A percentile compares a stretch with the other conserved stretches of the same genome.
Evolutionary conservation across 2,329 filamentous ascomycete species (phyloP).

Genomic region (Aspergillus spinulosporus): DNA sequence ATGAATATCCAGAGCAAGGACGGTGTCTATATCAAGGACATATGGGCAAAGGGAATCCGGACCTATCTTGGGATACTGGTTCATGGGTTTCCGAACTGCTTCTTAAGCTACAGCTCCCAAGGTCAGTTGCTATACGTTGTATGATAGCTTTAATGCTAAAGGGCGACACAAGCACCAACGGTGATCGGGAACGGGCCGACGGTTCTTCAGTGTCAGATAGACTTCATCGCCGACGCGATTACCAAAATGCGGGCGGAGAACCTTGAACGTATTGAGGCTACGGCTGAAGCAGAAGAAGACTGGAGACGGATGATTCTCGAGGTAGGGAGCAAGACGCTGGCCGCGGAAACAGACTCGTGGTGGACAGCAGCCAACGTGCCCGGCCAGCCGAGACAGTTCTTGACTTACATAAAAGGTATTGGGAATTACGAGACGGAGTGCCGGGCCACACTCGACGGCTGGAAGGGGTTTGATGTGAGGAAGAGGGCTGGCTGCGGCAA

Average conservation of each 20-base stretch:
- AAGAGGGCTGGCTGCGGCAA: no score
- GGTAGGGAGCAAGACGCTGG: conserved; percentile 48
- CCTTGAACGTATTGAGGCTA: conserved; percentile 55
- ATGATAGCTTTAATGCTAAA: background rate
- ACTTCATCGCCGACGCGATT: conserved; percentile 58
- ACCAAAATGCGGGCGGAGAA: conserved; percentile 48
- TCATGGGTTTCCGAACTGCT: conserved; percentile 51
- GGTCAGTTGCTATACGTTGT: conserved; percentile 25
- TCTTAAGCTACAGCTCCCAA: conserved; percentile 57
- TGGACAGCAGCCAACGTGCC: conserved; percentile 28
- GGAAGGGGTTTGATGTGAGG: conserved; percentile 7
- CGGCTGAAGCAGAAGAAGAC: conserved; percentile 46
- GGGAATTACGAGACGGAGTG: conserved; percentile 5
- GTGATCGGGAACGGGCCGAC: conserved; percentile 58
- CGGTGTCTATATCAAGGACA: background rate
- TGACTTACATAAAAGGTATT: conserved; percentile 13
- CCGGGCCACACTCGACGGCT: conserved; percentile 1
- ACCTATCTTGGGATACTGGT: conserved; percentile 47
- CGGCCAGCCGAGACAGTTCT: conserved; percentile 17
- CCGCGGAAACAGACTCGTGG: conserved; percentile 44
- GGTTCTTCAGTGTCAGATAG: conserved; percentile 55
- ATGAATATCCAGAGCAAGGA: conserved; percentile 21
- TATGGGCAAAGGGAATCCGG: conserved; percentile 26
- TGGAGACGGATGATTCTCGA: conserved; percentile 56
- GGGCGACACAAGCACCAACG: conserved; percentile 43